Conservation (phyloP, 2,329 filamentous ascomycete genomes). For the Pleomassaria siparia region DNA sequence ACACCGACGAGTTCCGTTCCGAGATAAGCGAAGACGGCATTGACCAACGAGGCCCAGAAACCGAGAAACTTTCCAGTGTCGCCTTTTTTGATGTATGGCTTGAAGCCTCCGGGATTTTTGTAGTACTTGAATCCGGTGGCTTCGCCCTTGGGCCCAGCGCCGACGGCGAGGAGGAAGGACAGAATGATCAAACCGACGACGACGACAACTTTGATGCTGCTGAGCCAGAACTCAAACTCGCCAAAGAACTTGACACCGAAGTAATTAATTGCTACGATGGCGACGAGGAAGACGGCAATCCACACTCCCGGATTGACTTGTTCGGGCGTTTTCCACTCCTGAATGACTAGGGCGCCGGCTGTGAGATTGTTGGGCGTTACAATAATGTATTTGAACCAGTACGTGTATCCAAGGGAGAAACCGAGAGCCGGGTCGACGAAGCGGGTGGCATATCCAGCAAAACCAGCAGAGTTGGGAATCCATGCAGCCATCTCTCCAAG, state of each 20-base stretch:
- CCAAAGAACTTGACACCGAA: conserved; percentile 61
- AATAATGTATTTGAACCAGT: conserved; percentile 77
- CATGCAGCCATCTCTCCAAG: conserved; percentile 85
- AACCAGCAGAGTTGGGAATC: conserved; percentile 76
- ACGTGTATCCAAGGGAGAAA: conserved; percentile 69
- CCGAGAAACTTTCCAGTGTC: conserved; percentile 46
- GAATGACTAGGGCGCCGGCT: conserved; percentile 75
- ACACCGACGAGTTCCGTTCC: conserved; percentile 73
- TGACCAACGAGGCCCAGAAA: conserved; percentile 70
- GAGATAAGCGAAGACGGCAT: conserved; percentile 76
- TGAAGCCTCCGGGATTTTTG: conserved; percentile 49
- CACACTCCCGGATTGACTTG: conserved; percentile 76
- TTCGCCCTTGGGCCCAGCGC: conserved; percentile 43
- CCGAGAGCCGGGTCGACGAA: conserved; percentile 81
- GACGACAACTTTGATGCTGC: conserved; percentile 49
- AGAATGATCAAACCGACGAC: conserved; percentile 51
- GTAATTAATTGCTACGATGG: conserved; percentile 50
- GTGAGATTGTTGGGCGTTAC: conserved; percentile 83
- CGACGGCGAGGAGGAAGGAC: conserved; percentile 47
- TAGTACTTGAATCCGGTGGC: conserved; percentile 51
- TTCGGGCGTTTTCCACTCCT: conserved; percentile 70
- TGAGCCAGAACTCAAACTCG: conserved; percentile 54
- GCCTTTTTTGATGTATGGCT: conserved; percentile 39
- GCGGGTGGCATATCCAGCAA: conserved; percentile 76
- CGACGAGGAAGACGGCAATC: conserved; percentile 61